Base-by-base conservation (phyloP, 2,329 filamentous ascomycete genomes). In the Hypoxylon rubiginosum region DNA sequence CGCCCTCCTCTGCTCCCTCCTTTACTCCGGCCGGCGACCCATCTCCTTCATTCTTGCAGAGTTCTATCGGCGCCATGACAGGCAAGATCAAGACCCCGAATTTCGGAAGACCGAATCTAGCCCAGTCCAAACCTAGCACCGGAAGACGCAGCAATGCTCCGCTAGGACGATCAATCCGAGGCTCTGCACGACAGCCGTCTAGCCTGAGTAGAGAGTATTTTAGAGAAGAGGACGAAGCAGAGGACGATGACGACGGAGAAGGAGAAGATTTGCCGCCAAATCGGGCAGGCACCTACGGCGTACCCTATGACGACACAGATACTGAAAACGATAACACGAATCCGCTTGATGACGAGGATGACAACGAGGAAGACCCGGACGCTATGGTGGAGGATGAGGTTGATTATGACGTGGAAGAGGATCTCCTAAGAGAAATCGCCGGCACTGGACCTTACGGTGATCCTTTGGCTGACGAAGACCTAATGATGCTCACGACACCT, bases 11-110 rank as follows among this genome's bases (percentile, higher is more conserved):
- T 7, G 81, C 82, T 8, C 82, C 82, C 4, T 86, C 85, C 46
- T 88, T 87, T 76, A 87, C 86, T 1, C 85, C 86, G 1, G 80
- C 82, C 15, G 87, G 87, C 60, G 85, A 85, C 15, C 86, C 86
- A 0, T 85, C 86, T 21, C 84, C 82, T 30, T 84, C 84, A 11
- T 87, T 82, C 71, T 76, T 88, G 39, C 83, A 85, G 60, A 87
- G 85, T 76, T 87, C 86, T 39, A 81, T 87, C 78, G 81, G 80
- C 51, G 81, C 78, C 46, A 78, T 79, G 71, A 76, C 77, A 39
- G 76, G 76, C 34, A 76, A 77, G 17, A 72, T 74, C n/a, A 83
- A 82, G 50, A 72, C 82, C 0, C 75, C 77, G 17, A 79, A 73
- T 63, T 83, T 83, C 58, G 79, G 80, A n/a, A 73, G 72, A 49